phyloP scores from a whole-genome alignment of 2,329 filamentous ascomycete species.

The Didymella pinodella region DNA sequence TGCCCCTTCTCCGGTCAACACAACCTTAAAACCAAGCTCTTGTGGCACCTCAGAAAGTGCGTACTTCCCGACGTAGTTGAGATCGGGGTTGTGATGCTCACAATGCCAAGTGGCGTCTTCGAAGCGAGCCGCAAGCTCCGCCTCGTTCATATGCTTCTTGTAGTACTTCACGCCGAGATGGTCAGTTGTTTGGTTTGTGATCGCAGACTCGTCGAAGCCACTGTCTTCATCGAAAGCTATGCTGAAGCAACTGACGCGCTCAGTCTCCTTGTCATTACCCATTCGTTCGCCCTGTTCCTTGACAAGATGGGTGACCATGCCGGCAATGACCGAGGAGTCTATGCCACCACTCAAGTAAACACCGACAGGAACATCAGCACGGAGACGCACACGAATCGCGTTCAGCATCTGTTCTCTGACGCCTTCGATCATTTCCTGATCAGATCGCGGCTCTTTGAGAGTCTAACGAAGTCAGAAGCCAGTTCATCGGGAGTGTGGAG shows the following conservation, averaged over 20 bases:
- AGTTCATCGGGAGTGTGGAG: neutral
- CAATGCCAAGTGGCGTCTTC: slow-evolving; percentile 57
- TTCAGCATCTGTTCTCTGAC: slow-evolving; percentile 62
- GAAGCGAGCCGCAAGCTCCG: slow-evolving; percentile 52
- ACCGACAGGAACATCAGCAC: slow-evolving; percentile 65
- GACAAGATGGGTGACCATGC: slow-evolving; percentile 63
- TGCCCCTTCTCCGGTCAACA: slow-evolving; percentile 61
- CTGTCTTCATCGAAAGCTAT: slow-evolving; percentile 60
- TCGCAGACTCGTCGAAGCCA: slow-evolving; percentile 61
- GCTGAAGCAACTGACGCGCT: slow-evolving; percentile 58
- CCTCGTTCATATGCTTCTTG: slow-evolving; percentile 55
- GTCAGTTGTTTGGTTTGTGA: slow-evolving; percentile 57
- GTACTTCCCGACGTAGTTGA: slow-evolving; percentile 62
- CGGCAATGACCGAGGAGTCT: slow-evolving; percentile 65
- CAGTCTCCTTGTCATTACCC: slow-evolving; percentile 51
- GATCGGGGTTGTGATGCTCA: slow-evolving; percentile 58
- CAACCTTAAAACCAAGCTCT: slow-evolving; percentile 60
- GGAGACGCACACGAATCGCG: slow-evolving; percentile 60
- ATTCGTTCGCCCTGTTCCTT: slow-evolving; percentile 55
- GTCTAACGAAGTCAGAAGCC: slow-evolving; percentile 37
- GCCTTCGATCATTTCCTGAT: slow-evolving; percentile 60
- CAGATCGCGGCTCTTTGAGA: slow-evolving; percentile 52
- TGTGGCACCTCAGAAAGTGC: slow-evolving; percentile 57
- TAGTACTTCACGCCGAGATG: slow-evolving; percentile 56
- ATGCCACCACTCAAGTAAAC: slow-evolving; percentile 66